Evolutionary conservation across 2,329 filamentous ascomycete species (phyloP).

Genomic region (Botrytis byssoidea): DNA sequence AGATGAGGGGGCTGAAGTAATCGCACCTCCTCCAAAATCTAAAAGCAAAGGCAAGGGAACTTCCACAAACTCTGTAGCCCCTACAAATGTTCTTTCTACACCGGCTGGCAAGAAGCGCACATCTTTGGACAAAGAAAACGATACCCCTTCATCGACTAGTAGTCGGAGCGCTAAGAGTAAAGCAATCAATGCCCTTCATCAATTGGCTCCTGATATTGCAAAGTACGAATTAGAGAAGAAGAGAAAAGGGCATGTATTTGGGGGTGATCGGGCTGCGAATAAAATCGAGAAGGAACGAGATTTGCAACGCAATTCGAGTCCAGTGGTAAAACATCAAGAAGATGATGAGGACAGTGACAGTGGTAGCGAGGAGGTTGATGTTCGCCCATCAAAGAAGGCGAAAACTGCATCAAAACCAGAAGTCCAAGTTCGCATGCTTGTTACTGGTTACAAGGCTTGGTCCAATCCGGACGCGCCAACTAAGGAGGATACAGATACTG

Average conservation of each 20-base stretch:
- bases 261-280: conserved; percentile 62
- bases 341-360: conserved; percentile 41
- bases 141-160: conserved; percentile 72
- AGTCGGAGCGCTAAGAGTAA: conserved; percentile 86
- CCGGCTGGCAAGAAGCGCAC: conserved; percentile 47
- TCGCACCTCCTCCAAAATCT: conserved; percentile 3
- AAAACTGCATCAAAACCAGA: conserved; percentile 65
- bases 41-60: conserved; percentile 22
- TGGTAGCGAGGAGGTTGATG: conserved; percentile 49
- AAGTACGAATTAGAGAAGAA: conserved; percentile 94
- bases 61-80: conserved; percentile 7
- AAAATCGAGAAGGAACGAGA: conserved; percentile 52
- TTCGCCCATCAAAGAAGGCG: conserved; percentile 49
- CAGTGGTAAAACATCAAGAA: conserved; percentile 31
- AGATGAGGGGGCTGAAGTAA: conserved; percentile 30
- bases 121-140: conserved; percentile 74
- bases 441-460: conserved; percentile 87
- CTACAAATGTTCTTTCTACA: conserved; percentile 46
- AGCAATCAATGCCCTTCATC: conserved; percentile 73
- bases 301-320: conserved; percentile 42
- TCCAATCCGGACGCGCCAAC: conserved; percentile 57
- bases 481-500: conserved; percentile 78
- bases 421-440: conserved; percentile 70
- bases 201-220: conserved; percentile 78
- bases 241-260: conserved; percentile 59